Base-by-base conservation (phyloP, 2,329 filamentous ascomycete species). In the Xylaria multiplex region DNA sequence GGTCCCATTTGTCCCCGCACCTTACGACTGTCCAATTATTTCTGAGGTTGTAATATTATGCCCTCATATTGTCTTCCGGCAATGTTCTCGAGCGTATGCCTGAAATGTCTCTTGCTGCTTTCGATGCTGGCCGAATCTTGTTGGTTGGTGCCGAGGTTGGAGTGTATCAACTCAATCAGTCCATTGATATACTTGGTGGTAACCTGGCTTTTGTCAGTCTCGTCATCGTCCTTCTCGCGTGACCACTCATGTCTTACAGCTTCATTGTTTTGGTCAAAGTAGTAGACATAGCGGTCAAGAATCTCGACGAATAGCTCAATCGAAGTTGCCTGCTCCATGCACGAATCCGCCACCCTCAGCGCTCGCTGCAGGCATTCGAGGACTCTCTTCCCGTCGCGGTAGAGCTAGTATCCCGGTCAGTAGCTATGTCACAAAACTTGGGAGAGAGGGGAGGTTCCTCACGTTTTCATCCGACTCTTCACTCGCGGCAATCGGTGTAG, bases 221-320 rank as follows among this genome's bases (percentile, higher is more conserved):
- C 40, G n/a, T 11, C n/a, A 43, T 40, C 40, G 52, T n/a, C 9
- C 3, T 53, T 14, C 16, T 27, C 27, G 27, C 27, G 27, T 27
- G 27, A 35, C 11, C 37, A 40, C 11, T 14, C 37, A 13, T 40
- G 2, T 76, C 85, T 76, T 78, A 88, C 96, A 71, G 94, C 94
- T 81, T 99, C 96, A 80, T 99, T 99, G 77, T 97, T 93, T 79
- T 99, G 95, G 79, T 99, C 96, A 82, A 97, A 99, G 83, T 98
- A 99, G 80, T 99, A 99, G 59, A 98, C 94, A 78, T 99, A 99
- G 79, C 96, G 90, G 79, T 99, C 97, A 62, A 99, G 83, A 69
- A 99, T 99, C 81, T 99, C 96, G 64, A 99, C 95, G 80, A 99
- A 99, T 55, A 99, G 86, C 81, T 99, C 96, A 53, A 99, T 96